These are phyloP conservation scores for Clathrospora elynae DNA, from an alignment of 2,329 filamentous ascomycete genomes.

Conservation along the genomic window DNA sequence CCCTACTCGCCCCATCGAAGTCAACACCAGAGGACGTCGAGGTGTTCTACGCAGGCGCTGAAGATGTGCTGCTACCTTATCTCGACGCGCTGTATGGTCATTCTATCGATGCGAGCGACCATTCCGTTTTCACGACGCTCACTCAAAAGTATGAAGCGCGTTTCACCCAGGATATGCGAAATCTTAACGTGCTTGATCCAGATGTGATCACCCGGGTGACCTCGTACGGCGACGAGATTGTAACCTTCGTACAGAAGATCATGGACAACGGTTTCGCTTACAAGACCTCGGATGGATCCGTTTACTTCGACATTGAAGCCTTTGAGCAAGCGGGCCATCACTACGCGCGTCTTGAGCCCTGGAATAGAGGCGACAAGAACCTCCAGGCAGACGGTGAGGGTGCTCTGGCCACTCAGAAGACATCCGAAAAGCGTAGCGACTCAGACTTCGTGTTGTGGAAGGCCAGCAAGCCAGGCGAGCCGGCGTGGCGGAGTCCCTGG, in stretches of 20 bases:
- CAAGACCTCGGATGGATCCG: slow-evolving; percentile 73
- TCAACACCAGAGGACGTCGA: slow-evolving; percentile 41
- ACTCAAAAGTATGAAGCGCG: slow-evolving; percentile 85
- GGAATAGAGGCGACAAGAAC: slow-evolving; percentile 81
- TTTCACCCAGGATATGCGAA: slow-evolving; percentile 86
- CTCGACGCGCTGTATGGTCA: slow-evolving; percentile 69
- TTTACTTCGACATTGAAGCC: slow-evolving; percentile 89
- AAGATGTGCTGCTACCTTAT: slow-evolving; percentile 78
- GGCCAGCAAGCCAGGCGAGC: slow-evolving; percentile 87
- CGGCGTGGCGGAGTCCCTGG: slow-evolving; percentile 87
- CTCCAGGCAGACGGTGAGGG: slow-evolving; percentile 90
- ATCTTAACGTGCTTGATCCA: slow-evolving; percentile 81
- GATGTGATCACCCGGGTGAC: slow-evolving; percentile 88
- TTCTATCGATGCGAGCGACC: slow-evolving; percentile 63
- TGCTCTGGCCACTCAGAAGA: slow-evolving; percentile 64
- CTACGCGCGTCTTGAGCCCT: slow-evolving; percentile 84
- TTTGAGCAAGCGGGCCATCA: slow-evolving; percentile 81
- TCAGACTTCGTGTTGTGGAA: slow-evolving; percentile 96
- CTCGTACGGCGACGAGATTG: slow-evolving; percentile 87
- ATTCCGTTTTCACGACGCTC: slow-evolving; percentile 83
- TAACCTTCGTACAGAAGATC: slow-evolving; percentile 79
- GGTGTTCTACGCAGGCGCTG: slow-evolving; percentile 62
- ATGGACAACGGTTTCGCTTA: slow-evolving; percentile 88
- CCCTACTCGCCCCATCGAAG: slow-evolving; percentile 48
- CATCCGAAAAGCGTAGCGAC: slow-evolving; percentile 70